Percentiles rank a stretch among this genome's conserved stretches.
phyloP scores from a whole-genome alignment of 805 yeast genomes.

The Barnettozyma siamensis region DNA sequence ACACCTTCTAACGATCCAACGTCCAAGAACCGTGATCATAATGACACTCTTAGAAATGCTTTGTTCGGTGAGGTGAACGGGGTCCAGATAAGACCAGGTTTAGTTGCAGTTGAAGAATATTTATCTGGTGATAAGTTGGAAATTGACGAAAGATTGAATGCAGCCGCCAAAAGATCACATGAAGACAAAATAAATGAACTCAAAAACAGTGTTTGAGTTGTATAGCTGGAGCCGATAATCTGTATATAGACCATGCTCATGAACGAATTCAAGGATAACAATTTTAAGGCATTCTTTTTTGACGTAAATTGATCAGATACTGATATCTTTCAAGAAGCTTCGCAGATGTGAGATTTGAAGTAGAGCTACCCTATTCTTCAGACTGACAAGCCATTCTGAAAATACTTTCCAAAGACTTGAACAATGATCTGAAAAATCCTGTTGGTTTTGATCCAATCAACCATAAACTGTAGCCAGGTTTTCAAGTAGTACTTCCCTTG shows the following conservation, averaged over 20 bases:
- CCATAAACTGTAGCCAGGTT: no score
- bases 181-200: not conserved
- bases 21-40: constrained; percentile 16
- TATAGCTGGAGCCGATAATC: not conserved
- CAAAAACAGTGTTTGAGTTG: not conserved
- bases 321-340: no score
- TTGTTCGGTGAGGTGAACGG: constrained; percentile 33
- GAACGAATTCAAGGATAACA: not conserved
- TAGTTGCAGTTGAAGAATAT: constrained; percentile 31
- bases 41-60: constrained; percentile 25
- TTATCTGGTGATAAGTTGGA: constrained; percentile 28
- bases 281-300: no score
- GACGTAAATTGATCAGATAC: no score
- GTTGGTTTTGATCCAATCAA: no score
- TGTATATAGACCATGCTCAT: constrained; percentile 3
- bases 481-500: no score
- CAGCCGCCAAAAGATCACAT: constrained; percentile 4
- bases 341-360: no score
- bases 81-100: constrained; percentile 29
- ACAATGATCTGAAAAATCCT: no score
- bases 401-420: no score
- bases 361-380: no score
- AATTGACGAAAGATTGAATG: constrained; percentile 23
- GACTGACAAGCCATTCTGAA: no score
- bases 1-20: constrained; percentile 7